A percentile compares a stretch with the other conserved stretches of the same genome.
Conservation (phyloP, 2,329 filamentous ascomycete species). For the Verticillium nubilum region DNA sequence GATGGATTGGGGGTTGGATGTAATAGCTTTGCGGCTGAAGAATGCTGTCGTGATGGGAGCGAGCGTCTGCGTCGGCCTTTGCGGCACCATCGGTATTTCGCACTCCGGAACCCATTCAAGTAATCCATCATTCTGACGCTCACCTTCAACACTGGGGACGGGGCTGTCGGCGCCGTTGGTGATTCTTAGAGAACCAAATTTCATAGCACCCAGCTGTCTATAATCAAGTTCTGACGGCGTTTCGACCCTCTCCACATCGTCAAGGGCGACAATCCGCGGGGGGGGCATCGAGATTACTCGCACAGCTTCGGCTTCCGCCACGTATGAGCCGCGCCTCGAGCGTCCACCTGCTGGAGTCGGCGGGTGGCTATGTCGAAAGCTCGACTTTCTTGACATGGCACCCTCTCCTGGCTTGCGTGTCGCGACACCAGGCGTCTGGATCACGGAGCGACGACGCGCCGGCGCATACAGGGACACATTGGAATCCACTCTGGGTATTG, state of each 20-base stretch:
- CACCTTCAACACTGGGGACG: conserved; percentile 29
- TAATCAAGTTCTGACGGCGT: conserved; percentile 54
- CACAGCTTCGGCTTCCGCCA: conserved; percentile 2
- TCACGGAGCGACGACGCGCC: conserved; percentile 40
- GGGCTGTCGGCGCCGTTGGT: conserved; percentile 54
- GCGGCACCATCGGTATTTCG: not conserved
- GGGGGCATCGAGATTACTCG: conserved; percentile 13
- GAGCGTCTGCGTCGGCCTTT: not conserved
- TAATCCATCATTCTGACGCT: not conserved
- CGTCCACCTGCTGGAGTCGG: conserved; percentile 20
- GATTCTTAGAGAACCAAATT: conserved; percentile 57
- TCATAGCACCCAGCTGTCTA: conserved; percentile 55
- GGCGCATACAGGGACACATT: conserved; percentile 43
- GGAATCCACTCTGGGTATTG: conserved; percentile 36
- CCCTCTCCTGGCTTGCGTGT: conserved; percentile 26
- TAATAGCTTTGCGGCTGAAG: not conserved
- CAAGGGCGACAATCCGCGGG: conserved; percentile 5
- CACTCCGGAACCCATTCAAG: not conserved
- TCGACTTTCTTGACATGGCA: conserved; percentile 20
- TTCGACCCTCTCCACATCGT: conserved; percentile 27
- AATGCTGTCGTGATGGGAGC: not conserved
- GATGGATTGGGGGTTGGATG: conserved; percentile 29
- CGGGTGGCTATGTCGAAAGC: conserved; percentile 31
- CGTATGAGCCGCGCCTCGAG: not conserved
- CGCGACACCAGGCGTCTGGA: conserved; percentile 44